A percentile compares a stretch with the other conserved stretches of the same genome.
phyloP scores from a whole-genome alignment of 2,329 filamentous ascomycete species.

The Verticillium tricorpus region DNA sequence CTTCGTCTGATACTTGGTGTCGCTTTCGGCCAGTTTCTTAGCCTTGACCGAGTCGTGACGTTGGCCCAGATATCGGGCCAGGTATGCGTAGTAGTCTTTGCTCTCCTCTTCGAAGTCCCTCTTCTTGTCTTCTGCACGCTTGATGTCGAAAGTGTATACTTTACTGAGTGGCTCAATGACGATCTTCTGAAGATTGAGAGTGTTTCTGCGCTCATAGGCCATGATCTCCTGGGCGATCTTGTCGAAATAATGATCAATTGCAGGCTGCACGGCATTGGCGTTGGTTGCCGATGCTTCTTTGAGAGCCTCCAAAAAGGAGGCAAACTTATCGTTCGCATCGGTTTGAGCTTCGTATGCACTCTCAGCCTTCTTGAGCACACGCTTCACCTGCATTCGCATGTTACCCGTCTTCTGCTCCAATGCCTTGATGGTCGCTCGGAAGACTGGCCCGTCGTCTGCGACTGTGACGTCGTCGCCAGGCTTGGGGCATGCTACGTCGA shows the following conservation, averaged over 20 bases:
- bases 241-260: constrained; percentile 96
- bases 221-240: constrained; percentile 92
- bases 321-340: constrained; percentile 80
- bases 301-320: constrained; percentile 78
- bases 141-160: constrained; percentile 93
- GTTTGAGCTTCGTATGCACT: constrained; percentile 75
- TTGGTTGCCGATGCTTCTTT: constrained; percentile 87
- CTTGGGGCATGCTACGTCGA: constrained; percentile 82
- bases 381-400: constrained; percentile 93
- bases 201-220: constrained; percentile 79
- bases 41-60: constrained; percentile 93
- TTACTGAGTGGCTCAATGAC: constrained; percentile 93
- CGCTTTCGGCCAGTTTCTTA: constrained; percentile 92
- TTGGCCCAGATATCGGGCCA: constrained; percentile 92
- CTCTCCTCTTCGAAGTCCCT: constrained; percentile 98
- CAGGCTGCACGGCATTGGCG: constrained; percentile 93
- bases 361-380: constrained; percentile 91
- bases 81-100: constrained; percentile 96
- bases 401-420: constrained; percentile 94
- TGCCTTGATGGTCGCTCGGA: constrained; percentile 93
- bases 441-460: constrained; percentile 89
- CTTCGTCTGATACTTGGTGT: constrained; percentile 94
- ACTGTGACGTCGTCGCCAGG: constrained; percentile 81
- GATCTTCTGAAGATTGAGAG: constrained; percentile 78
- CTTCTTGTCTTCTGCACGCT: constrained; percentile 94